Evolutionary conservation across 495 filamentous ascomycete genomes (phyloP).

Genomic region (Penicillium angulare): DNA sequence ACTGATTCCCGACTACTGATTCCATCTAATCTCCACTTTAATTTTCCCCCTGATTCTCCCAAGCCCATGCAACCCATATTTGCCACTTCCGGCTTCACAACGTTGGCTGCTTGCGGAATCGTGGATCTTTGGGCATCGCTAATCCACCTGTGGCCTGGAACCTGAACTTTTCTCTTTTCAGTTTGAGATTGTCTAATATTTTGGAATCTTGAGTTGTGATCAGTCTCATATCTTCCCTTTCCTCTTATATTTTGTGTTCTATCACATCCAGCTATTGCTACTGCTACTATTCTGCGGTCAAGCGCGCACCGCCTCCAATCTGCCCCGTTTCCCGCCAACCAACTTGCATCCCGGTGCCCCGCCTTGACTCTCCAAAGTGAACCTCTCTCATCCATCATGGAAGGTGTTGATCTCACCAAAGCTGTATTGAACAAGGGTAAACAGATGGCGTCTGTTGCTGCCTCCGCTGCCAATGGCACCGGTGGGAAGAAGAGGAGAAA

Average conservation of each 20-base stretch:
- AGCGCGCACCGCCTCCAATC: slow-evolving; percentile 10
- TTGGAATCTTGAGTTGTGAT: not conserved
- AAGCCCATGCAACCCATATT: not conserved
- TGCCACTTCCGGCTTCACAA: not conserved
- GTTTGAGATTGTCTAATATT: not conserved
- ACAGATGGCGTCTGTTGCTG: slow-evolving; percentile 62
- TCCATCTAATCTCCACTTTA: no score
- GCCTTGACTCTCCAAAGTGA: slow-evolving; percentile 22
- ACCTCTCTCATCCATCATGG: slow-evolving; percentile 52
- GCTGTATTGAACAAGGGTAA: slow-evolving; percentile 77
- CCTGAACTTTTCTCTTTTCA: not conserved
- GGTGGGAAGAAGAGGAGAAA: slow-evolving; percentile 81
- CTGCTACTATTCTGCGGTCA: slow-evolving; percentile 1
- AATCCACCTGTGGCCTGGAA: no score
- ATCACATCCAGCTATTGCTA: no score
- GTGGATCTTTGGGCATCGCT: not conserved
- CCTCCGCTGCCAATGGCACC: slow-evolving; percentile 63
- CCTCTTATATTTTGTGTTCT: no score
- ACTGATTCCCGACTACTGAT: no score
- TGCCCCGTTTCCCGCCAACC: slow-evolving; percentile 17
- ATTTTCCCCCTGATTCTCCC: not conserved
- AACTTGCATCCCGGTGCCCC: slow-evolving; percentile 23
- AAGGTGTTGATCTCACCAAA: slow-evolving; percentile 72
- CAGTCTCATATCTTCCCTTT: not conserved
- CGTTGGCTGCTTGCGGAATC: not conserved